A percentile compares a stretch with the other conserved stretches of the same genome.
phyloP scores from a whole-genome alignment of 495 filamentous ascomycete genomes.

The Trichoderma virens region DNA sequence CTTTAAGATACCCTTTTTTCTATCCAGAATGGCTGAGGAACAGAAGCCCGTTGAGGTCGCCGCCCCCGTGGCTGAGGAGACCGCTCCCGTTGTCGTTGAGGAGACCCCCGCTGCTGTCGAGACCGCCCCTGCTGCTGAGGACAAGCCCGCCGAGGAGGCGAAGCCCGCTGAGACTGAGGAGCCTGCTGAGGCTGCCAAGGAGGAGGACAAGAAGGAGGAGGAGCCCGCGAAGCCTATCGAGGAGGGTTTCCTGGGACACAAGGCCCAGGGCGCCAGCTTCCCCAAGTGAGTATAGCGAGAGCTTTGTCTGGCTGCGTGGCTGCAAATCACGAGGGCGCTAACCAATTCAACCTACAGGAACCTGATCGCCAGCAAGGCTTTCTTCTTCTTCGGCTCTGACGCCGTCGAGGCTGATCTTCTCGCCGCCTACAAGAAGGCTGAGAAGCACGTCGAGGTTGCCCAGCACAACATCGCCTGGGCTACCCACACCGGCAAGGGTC shows the following conservation, averaged over 20 bases:
- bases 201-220: constrained; percentile 38
- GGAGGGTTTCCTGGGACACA: constrained; percentile 77
- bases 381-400: constrained; percentile 91
- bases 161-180: constrained; percentile 35
- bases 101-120: constrained; percentile 34
- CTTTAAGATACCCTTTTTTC: constrained; percentile 28
- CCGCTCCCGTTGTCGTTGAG: constrained; percentile 34
- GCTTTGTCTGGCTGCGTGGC: not conserved
- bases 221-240: constrained; percentile 55
- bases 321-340: constrained; percentile 13
- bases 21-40: constrained; percentile 18
- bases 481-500: constrained; percentile 87
- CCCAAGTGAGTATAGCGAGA: constrained; percentile 65
- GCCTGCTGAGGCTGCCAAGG: constrained; percentile 39
- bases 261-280: constrained; percentile 68
- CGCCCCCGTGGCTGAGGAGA: constrained; percentile 35
- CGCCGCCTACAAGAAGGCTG: constrained; percentile 66
- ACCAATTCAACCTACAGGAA: constrained; percentile 26
- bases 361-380: constrained; percentile 39
- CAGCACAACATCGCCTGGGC: constrained; percentile 83
- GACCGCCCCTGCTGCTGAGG: constrained; percentile 38
- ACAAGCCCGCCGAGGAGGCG: constrained; percentile 24
- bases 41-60: constrained; percentile 4
- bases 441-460: constrained; percentile 70
- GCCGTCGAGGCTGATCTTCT: constrained; percentile 69